phyloP scores from a whole-genome alignment of 768 basidiomycete species.

The Suillus sp. region DNA sequence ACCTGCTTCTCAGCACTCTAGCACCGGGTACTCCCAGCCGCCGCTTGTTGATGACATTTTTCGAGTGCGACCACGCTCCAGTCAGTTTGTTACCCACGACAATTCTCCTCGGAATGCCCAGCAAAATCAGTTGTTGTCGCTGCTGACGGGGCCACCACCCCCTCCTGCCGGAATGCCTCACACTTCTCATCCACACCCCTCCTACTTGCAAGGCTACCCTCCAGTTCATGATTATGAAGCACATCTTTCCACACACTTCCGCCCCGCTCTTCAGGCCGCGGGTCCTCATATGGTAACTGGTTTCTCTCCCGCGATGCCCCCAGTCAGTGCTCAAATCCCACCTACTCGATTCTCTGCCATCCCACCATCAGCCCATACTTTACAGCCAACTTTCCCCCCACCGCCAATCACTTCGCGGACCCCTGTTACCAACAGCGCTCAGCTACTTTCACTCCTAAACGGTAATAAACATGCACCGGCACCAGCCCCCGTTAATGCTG shows the following conservation, averaged over 20 bases:
- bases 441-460: conserved; percentile 40
- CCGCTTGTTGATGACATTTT: conserved; percentile 29
- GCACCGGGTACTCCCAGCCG: conserved; percentile 8
- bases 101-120: conserved; percentile 16
- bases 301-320: conserved; percentile 12
- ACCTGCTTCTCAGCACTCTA: conserved; percentile 13
- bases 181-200: conserved; percentile 20
- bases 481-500: conserved; percentile 21
- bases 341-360: conserved; percentile 17
- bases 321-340: conserved; percentile 14
- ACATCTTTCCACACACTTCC: conserved; percentile 15
- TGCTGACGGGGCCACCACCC: conserved; percentile 12
- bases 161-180: conserved; percentile 12
- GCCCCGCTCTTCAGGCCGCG: conserved; percentile 21
- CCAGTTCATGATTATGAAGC: conserved; percentile 20
- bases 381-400: conserved; percentile 18
- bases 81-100: conserved; percentile 42
- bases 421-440: conserved; percentile 27
- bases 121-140: conserved; percentile 21
- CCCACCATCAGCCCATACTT: conserved; percentile 16
- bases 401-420: conserved; percentile 20
- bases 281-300: conserved; percentile 9
- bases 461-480: conserved; percentile 23
- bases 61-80: conserved; percentile 51
- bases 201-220: conserved; percentile 22